Percentiles rank a stretch among this genome's conserved stretches.
phyloP scores from a whole-genome alignment of 2,329 filamentous ascomycete species.

The Colletotrichum godetiae region DNA sequence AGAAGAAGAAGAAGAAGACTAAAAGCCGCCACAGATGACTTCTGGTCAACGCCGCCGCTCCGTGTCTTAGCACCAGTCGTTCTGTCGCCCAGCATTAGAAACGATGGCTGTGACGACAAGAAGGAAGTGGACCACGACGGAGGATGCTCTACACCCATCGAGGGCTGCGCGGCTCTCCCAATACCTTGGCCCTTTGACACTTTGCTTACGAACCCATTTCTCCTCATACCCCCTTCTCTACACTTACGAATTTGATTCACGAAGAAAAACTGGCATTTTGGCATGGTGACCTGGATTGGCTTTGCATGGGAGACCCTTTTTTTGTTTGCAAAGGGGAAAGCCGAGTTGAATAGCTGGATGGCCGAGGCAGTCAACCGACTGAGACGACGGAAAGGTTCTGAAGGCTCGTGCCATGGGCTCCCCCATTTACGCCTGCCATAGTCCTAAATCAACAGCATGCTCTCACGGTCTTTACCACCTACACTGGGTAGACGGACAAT shows the following conservation, averaged over 20 bases:
- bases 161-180: conserved; percentile 5
- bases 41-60: conserved; percentile 22
- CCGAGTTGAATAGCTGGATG: conserved; percentile 8
- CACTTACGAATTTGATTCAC: conserved; percentile 30
- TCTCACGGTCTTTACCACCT: conserved; percentile 26
- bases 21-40: conserved; percentile 36
- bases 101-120: conserved; percentile 45
- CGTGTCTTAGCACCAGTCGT: conserved; percentile 10
- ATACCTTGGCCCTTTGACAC: conserved; percentile 19
- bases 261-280: conserved; percentile 29
- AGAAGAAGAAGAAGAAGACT: conserved; percentile 37
- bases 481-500: conserved; percentile 30
- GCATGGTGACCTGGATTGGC: conserved; percentile 27
- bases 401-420: conserved; percentile 11
- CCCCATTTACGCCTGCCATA: conserved; percentile 27
- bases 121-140: conserved; percentile 30
- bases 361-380: conserved; percentile 7
- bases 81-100: conserved; percentile 44
- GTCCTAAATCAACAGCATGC: conserved; percentile 32
- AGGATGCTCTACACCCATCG: conserved; percentile 10
- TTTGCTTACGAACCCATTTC: conserved; percentile 29
- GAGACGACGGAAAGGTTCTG: conserved; percentile 11
- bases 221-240: conserved; percentile 33
- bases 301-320: conserved; percentile 20
- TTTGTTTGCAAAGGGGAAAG: neutral